A percentile compares a stretch with the other conserved stretches of the same genome.
Evolutionary conservation across 192 early-diverging fungal genomes (phyloP).

Genomic region (Pecoramyces ruminantium): DNA sequence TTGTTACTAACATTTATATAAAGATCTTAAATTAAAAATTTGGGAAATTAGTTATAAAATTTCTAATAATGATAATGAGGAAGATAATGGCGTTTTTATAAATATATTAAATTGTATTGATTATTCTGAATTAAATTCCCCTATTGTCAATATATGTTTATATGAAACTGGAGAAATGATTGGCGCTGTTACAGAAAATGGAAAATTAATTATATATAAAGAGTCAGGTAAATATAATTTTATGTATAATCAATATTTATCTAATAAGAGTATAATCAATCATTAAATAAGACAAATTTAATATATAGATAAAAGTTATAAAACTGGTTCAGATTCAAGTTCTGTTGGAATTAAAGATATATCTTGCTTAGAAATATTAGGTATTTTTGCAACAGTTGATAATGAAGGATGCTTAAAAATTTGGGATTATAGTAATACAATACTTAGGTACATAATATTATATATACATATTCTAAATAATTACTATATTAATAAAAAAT

Average conservation of each 20-base stretch:
- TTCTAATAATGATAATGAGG: background rate
- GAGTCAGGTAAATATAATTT: background rate
- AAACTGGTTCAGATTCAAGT: background rate
- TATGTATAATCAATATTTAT: too few species aligned
- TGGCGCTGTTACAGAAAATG: background rate
- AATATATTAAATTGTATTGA: background rate
- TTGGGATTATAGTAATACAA: background rate
- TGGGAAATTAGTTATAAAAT: background rate
- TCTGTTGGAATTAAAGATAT: background rate
- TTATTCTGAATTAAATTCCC: background rate
- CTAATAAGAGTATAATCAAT: too few species aligned
- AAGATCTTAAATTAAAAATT: background rate
- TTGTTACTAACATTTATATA: background rate
- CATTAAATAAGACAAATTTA: background rate
- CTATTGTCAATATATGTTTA: background rate
- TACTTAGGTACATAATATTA: too few species aligned
- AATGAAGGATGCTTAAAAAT: background rate
- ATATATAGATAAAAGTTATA: background rate
- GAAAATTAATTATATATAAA: background rate
- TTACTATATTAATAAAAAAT: too few species aligned
- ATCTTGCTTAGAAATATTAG: background rate
- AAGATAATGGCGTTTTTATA: background rate
- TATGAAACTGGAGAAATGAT: background rate
- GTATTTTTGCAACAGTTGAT: background rate
- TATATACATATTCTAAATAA: too few species aligned